Conservation (phyloP, 2,329 filamentous ascomycete species). For the Alternaria viburni region DNA sequence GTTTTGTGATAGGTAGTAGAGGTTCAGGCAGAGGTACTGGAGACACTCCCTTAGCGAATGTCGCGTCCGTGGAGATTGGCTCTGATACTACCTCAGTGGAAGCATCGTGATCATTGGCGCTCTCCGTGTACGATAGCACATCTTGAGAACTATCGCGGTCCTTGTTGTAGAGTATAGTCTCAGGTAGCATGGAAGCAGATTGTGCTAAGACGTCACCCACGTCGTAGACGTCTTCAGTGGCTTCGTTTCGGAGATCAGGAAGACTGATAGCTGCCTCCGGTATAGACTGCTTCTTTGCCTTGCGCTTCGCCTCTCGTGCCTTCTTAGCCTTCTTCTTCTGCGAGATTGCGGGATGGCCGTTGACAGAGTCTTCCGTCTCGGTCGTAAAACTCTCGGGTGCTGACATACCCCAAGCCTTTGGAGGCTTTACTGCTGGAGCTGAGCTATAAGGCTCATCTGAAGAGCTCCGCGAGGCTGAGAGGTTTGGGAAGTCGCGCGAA, state of each 20-base stretch:
- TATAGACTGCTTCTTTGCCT: constrained; percentile 23
- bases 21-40: not conserved
- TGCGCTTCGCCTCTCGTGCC: constrained; percentile 23
- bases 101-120: not conserved
- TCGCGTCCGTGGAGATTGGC: not conserved
- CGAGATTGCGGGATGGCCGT: constrained; percentile 14
- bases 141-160: not conserved
- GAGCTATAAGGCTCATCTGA: not conserved
- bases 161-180: not conserved
- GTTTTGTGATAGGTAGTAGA: constrained; percentile 1
- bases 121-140: not conserved
- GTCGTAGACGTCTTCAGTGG: not conserved
- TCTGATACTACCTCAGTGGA: not conserved
- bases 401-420: not conserved
- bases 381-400: constrained; percentile 9
- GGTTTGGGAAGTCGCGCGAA: not conserved
- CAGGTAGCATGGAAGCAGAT: not conserved
- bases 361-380: not conserved
- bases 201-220: not conserved
- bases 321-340: constrained; percentile 37
- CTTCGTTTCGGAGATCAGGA: not conserved
- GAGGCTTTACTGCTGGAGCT: constrained; percentile 1
- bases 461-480: not conserved
- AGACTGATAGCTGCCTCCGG: not conserved
- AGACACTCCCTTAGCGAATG: not conserved